Percentiles rank a stretch among this genome's conserved stretches.
These are phyloP conservation scores for Aspergillus diversus DNA, from an alignment of 495 filamentous ascomycete genomes.

Conservation along the genomic window DNA sequence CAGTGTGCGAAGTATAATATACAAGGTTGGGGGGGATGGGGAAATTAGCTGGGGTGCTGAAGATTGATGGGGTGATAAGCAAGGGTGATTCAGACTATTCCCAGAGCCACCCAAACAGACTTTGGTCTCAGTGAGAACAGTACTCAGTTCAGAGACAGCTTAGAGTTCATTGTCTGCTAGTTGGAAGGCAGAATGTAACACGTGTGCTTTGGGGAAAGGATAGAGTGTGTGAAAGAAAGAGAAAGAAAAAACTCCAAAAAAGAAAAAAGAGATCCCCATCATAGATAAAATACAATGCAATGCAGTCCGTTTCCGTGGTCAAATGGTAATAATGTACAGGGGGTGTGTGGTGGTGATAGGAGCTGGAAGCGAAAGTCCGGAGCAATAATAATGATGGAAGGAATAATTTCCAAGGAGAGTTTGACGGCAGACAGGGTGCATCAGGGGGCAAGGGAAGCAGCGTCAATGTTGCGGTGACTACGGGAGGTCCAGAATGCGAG, in stretches of 20 bases:
- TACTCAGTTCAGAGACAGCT: neutral
- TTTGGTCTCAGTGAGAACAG: neutral
- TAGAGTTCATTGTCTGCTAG: slow-evolving; percentile 8
- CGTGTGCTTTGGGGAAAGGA: slow-evolving; percentile 23
- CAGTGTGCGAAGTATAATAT: slow-evolving; percentile 12
- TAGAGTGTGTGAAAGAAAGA: slow-evolving; percentile 3
- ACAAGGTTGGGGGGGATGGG: slow-evolving; percentile 9
- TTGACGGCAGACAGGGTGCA: slow-evolving; percentile 3
- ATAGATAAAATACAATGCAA: slow-evolving; percentile 23
- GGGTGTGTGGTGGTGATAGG: slow-evolving; percentile 2
- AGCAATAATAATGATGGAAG: slow-evolving; percentile 8
- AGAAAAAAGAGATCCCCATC: slow-evolving; percentile 3
- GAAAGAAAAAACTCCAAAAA: slow-evolving; percentile 4
- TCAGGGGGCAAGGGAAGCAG: slow-evolving; percentile 11
- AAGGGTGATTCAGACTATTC: slow-evolving; percentile 12
- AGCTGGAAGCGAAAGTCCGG: slow-evolving; percentile 8
- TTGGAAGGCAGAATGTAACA: slow-evolving; percentile 21
- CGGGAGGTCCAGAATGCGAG: slow-evolving; percentile 5
- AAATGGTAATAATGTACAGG: slow-evolving; percentile 17
- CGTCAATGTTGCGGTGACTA: slow-evolving; percentile 18
- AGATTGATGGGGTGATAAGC: slow-evolving; percentile 9
- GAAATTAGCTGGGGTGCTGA: slow-evolving; percentile 14
- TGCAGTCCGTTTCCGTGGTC: slow-evolving; percentile 18
- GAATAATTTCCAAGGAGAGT: slow-evolving; percentile 6
- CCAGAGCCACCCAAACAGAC: slow-evolving; percentile 5